These are phyloP conservation scores for Scutellaria galericulata DNA, from an alignment of 257 asterid genomes.

Conservation along the genomic window DNA sequence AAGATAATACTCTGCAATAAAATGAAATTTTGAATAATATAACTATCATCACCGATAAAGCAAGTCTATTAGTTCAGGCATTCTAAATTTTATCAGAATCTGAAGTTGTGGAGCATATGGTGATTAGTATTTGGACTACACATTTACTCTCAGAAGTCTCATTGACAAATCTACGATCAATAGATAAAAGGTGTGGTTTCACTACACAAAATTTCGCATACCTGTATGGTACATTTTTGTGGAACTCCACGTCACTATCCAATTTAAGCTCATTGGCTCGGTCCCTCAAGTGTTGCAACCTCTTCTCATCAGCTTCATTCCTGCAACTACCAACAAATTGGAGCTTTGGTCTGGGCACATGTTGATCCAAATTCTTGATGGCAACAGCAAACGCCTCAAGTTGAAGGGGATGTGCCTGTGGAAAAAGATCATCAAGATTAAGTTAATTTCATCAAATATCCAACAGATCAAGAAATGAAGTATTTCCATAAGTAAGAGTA, in stretches of 20 bases:
- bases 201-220: slow-evolving; percentile 36
- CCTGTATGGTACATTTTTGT: slow-evolving; percentile 86
- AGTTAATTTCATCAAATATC: slow-evolving; percentile 36
- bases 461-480: slow-evolving; percentile 22
- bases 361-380: slow-evolving; percentile 52
- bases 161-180: slow-evolving; percentile 4
- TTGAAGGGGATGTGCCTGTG: slow-evolving; percentile 85
- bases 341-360: slow-evolving; percentile 72
- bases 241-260: slow-evolving; percentile 85
- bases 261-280: slow-evolving; percentile 69
- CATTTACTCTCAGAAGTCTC: not conserved
- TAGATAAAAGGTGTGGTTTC: slow-evolving; percentile 10
- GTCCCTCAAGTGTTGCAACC: slow-evolving; percentile 80
- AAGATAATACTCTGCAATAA: not conserved
- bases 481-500: slow-evolving; percentile 42
- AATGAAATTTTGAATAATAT: not conserved
- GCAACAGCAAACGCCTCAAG: slow-evolving; percentile 91
- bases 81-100: not conserved
- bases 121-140: not conserved
- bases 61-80: not conserved
- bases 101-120: not conserved
- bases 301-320: slow-evolving; percentile 90
- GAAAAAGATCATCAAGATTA: slow-evolving; percentile 32
- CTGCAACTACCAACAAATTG: slow-evolving; percentile 96
- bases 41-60: slow-evolving; percentile 3